A percentile compares a stretch with the other conserved stretches of the same genome.
These are phyloP conservation scores for Cylindrodendrum hubeiense DNA, from an alignment of 2,329 filamentous ascomycete genomes.

Conservation along the genomic window DNA sequence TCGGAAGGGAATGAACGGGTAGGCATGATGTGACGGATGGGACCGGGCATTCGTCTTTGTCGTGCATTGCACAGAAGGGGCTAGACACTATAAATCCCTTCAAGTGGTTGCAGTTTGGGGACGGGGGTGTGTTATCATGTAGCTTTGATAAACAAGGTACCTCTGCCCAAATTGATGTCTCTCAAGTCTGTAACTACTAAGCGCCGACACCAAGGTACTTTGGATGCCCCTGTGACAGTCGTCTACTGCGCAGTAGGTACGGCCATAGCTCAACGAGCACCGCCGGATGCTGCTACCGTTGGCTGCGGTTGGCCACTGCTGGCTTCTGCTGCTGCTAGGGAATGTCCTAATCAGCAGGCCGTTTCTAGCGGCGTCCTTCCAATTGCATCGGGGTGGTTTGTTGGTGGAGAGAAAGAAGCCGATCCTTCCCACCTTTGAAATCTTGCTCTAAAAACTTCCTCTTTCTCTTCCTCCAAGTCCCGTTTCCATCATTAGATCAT, in stretches of 20 bases:
- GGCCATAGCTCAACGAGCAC: not conserved
- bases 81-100: not conserved
- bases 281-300: not conserved
- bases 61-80: not conserved
- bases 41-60: not conserved
- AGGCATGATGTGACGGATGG: not conserved
- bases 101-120: not conserved
- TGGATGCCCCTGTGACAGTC: not conserved
- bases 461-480: not conserved
- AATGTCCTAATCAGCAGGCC: constrained; percentile 6
- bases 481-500: not conserved
- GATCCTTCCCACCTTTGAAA: not conserved
- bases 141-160: constrained; percentile 3
- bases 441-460: not conserved
- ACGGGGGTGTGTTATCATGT: not conserved
- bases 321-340: not conserved
- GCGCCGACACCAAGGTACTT: not conserved
- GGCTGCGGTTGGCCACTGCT: not conserved
- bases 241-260: not conserved
- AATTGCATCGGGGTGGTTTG: constrained; percentile 6
- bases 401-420: constrained; percentile 2
- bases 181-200: not conserved
- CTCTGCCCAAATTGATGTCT: not conserved
- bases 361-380: not conserved
- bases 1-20: not conserved